Conservation (phyloP, 768 basidiomycete species). For the Terana coerulea region DNA sequence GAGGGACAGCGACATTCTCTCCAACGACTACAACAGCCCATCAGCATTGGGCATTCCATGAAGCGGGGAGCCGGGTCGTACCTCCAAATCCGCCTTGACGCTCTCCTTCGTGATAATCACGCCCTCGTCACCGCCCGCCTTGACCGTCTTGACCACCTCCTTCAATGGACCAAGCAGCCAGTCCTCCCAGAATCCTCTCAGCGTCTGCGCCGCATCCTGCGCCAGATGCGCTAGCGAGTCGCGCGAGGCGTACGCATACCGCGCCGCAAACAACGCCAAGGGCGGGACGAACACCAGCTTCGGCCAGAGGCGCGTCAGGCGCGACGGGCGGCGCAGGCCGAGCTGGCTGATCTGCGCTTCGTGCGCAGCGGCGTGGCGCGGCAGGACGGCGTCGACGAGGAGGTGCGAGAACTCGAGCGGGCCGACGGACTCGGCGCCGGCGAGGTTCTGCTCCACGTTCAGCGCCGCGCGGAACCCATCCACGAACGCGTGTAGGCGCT, state of each 20-base stretch:
- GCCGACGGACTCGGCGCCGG: neutral
- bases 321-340: constrained; percentile 62
- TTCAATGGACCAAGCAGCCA: constrained; percentile 88
- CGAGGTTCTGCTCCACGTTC: neutral
- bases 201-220: constrained; percentile 60
- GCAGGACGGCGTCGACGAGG: neutral
- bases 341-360: constrained; percentile 7
- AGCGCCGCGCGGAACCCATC: neutral
- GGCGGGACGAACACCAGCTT: constrained; percentile 75
- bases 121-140: constrained; percentile 72
- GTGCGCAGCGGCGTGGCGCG: neutral
- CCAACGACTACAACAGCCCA: constrained; percentile 59
- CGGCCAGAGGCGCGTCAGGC: constrained; percentile 76
- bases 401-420: neutral
- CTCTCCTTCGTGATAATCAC: constrained; percentile 78
- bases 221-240: constrained; percentile 52
- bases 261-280: constrained; percentile 47
- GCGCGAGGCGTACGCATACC: constrained; percentile 54
- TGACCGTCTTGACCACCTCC: constrained; percentile 78
- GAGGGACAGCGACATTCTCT: constrained; percentile 87
- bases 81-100: constrained; percentile 81
- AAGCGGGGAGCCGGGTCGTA: constrained; percentile 29
- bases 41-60: neutral
- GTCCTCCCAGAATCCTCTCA: constrained; percentile 66
- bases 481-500: neutral